phyloP scores from a whole-genome alignment of 2,329 filamentous ascomycete species.

The Arthroderma sp. region DNA sequence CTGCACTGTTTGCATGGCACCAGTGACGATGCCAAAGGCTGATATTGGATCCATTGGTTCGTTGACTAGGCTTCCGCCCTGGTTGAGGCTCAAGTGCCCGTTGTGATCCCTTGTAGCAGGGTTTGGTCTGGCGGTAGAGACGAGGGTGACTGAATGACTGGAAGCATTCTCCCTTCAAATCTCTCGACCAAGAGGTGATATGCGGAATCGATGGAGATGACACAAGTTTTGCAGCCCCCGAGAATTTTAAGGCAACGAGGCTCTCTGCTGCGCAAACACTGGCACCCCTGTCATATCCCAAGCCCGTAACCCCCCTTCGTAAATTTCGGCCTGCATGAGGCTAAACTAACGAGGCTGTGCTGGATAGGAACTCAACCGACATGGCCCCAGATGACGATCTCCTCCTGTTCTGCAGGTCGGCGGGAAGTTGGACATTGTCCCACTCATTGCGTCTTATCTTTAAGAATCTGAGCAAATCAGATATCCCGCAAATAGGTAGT shows the following conservation, averaged over 20 bases:
- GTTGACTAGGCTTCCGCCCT: not conserved
- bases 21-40: constrained; percentile 25
- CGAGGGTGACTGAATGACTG: not conserved
- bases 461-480: too few species aligned
- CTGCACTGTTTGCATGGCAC: constrained; percentile 25
- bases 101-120: not conserved
- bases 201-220: not conserved
- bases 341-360: constrained; percentile 1
- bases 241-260: not conserved
- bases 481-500: too few species aligned
- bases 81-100: not conserved
- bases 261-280: not conserved
- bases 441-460: too few species aligned
- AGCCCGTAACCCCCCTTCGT: not conserved
- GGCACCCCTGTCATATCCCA: not conserved
- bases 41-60: constrained; percentile 47
- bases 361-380: not conserved
- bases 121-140: not conserved
- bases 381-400: not conserved
- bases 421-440: too few species aligned
- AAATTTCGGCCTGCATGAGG: not conserved
- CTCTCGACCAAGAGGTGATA: not conserved
- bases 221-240: not conserved
- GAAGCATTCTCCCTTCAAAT: not conserved
- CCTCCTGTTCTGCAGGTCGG: too few species aligned